Evolutionary conservation across 306 rosid genomes (phyloP).

Genomic region (Cucurbita argyrosperma): DNA sequence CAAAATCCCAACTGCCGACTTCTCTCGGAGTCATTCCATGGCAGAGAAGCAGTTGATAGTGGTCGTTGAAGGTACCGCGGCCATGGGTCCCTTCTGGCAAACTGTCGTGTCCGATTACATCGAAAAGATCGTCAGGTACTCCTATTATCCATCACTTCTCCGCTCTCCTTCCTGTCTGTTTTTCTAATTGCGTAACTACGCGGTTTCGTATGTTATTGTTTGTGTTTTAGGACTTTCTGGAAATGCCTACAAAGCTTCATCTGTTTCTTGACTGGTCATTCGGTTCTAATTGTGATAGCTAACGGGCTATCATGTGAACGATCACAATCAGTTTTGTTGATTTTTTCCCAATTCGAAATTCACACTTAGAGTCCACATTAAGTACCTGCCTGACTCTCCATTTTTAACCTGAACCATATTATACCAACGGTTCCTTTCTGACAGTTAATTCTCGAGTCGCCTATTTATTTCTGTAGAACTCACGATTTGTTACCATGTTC

Average conservation of each 20-base stretch:
- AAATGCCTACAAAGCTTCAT: not conserved
- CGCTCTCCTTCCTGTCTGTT: not conserved
- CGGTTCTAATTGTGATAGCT: not conserved
- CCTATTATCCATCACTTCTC: not conserved
- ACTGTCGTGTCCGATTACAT: constrained; percentile 49
- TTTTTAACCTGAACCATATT: not conserved
- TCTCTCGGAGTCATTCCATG: constrained; percentile 15
- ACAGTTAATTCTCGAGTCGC: no score
- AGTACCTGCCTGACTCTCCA: not conserved
- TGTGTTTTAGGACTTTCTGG: not conserved
- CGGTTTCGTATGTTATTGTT: not conserved
- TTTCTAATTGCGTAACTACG: not conserved
- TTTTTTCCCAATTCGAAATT: not conserved
- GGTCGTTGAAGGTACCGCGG: constrained; percentile 71
- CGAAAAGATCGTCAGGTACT: constrained; percentile 66
- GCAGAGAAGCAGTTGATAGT: constrained; percentile 71
- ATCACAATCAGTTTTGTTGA: not conserved
- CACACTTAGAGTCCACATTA: not conserved
- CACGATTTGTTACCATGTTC: not conserved
- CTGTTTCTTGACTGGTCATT: not conserved
- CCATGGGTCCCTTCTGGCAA: constrained; percentile 72
- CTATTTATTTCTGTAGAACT: not conserved
- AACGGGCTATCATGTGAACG: not conserved
- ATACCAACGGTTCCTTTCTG: no score
- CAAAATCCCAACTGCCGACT: not conserved